Base-by-base conservation (phyloP, 2,329 filamentous ascomycete genomes). In the Ceratocystis harringtonii region DNA sequence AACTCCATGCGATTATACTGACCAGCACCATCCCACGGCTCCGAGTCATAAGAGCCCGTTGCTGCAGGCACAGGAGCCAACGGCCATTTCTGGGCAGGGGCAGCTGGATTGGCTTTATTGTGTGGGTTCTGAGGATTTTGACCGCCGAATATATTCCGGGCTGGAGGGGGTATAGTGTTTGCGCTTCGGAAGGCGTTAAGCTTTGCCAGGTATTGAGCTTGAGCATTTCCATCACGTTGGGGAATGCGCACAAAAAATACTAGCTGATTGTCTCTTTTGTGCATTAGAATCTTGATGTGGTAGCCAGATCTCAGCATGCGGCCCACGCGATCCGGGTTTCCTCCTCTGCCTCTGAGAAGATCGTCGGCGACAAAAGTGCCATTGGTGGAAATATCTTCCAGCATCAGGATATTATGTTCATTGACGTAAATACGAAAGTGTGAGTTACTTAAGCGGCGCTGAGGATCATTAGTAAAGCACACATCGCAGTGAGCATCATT, bases 361-460 rank as follows among this genome's bases (percentile, higher is more conserved):
- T 79, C 78, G 28, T 83, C 80, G 74, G 97, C 92, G 66, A 97
- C 90, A 67, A 90, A 79, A 3, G 94, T 97, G 32, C 94, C 94
- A 71, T 97, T 99, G n/a, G 91, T 96, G 0, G 94, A 97, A 72
- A 86, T 83, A 72, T 99, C 94, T 74, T 96, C 87, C 12, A 97
- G 78, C 90, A 99, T 96, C 69, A 96, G 81, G 66, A 89, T 86
- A 32, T 88, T 90, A 69, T 89, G 84, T n/a, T 85, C 79, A 71
- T 95, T 99, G 70, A 96, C 80, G 72, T 88, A 96, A 68, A 99
- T 95, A 64, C 90, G 87, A 73, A 97, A 99, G 73, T 99, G 94
- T n/a, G 88, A 81, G 72, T 97, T 96, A 78, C 92, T 97, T 67
- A 99, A 82, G 55, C 89, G 83, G 73, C 84, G 87, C 63, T 83